These are phyloP conservation scores for Ophiostoma sp. DNA, from an alignment of 2,329 filamentous ascomycete genomes.

Conservation along the genomic window DNA sequence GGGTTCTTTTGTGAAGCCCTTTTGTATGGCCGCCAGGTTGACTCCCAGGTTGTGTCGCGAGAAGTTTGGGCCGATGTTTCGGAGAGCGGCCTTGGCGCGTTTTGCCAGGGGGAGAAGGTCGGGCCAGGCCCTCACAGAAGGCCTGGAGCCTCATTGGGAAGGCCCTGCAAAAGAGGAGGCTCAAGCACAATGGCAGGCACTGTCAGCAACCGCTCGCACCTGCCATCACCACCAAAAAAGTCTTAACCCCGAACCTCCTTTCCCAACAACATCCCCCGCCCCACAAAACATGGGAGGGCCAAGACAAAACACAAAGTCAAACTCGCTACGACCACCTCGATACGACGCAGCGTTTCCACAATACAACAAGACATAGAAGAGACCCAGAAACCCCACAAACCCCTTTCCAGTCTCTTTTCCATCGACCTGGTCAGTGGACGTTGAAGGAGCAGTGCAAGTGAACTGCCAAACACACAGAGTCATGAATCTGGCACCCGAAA, in stretches of 20 bases:
- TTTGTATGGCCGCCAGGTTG: background rate
- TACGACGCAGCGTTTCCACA: conserved; percentile 5
- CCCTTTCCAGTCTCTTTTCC: background rate
- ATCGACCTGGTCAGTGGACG: background rate
- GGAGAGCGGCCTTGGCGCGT: conserved; percentile 1
- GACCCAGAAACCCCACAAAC: background rate
- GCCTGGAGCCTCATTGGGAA: background rate
- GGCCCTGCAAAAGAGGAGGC: background rate
- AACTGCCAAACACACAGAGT: background rate
- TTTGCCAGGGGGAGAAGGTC: background rate
- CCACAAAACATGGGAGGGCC: conserved; percentile 16
- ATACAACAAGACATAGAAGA: background rate
- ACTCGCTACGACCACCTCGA: conserved; percentile 10
- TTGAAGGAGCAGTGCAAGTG: background rate
- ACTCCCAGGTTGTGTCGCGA: conserved; percentile 12
- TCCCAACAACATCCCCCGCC: background rate
- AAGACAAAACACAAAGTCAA: conserved; percentile 19
- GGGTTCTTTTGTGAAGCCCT: background rate
- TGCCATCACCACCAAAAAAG: background rate
- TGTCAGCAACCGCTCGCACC: background rate
- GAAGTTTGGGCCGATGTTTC: conserved; percentile 19
- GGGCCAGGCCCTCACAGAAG: background rate
- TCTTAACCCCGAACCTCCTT: background rate
- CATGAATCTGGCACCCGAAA: conserved; percentile 11
- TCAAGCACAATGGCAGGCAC: conserved; percentile 16